These are phyloP conservation scores for Inga leiocalycina DNA, from an alignment of 306 rosid genomes.

Conservation along the genomic window DNA sequence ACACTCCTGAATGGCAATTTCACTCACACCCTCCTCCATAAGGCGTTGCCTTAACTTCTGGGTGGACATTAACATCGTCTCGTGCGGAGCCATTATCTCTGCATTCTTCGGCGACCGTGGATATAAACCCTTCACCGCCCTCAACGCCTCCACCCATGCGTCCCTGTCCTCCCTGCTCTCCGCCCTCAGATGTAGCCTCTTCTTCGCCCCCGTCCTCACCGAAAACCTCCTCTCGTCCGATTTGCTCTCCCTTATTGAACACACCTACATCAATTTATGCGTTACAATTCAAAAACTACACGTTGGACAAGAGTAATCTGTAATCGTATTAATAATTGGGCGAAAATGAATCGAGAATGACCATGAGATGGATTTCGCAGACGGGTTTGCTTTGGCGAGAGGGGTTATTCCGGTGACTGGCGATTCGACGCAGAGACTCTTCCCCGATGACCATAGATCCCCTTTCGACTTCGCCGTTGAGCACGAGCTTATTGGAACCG, in stretches of 20 bases:
- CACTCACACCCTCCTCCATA: conserved; percentile 57
- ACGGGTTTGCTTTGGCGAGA: conserved; percentile 26
- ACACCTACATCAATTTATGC: conserved; percentile 29
- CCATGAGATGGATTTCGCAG: conserved; percentile 40
- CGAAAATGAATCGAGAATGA: not conserved
- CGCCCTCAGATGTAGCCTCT: conserved; percentile 40
- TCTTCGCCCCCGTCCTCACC: conserved; percentile 41
- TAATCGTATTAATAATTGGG: not conserved
- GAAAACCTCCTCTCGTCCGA: conserved; percentile 34
- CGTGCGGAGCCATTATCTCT: conserved; percentile 64
- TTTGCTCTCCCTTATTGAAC: conserved; percentile 36
- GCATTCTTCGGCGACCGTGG: conserved; percentile 58
- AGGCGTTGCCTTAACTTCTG: conserved; percentile 62
- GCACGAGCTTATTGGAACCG: conserved; percentile 21
- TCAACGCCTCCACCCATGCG: conserved; percentile 37
- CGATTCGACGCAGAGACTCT: conserved; percentile 25
- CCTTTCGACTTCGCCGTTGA: conserved; percentile 8
- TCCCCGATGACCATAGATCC: conserved; percentile 28
- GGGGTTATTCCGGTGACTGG: not conserved
- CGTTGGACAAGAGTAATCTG: too few relatives aligned
- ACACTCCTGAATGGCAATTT: conserved; percentile 58
- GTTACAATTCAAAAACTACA: not conserved
- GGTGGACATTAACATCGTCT: conserved; percentile 46
- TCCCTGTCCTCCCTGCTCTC: conserved; percentile 33
- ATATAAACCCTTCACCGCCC: conserved; percentile 52